Evolutionary conservation across 2,329 filamentous ascomycete genomes (phyloP), one percentile per base, ranked within the genome.

Genomic region (Ophiocordyceps camponoti-floridani): DNA sequence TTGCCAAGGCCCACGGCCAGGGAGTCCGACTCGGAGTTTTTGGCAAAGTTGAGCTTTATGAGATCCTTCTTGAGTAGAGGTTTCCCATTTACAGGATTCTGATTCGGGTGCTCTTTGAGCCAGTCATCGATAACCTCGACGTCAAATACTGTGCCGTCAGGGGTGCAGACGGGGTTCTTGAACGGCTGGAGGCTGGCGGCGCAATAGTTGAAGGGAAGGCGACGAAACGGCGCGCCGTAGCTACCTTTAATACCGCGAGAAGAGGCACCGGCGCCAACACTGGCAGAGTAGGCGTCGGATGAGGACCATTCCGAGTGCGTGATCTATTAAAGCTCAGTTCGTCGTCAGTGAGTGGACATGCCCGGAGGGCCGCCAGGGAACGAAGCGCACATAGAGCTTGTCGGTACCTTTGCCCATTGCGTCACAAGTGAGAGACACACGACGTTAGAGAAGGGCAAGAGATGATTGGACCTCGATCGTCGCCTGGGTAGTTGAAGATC

Each of bases 291-390:
- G 47, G 85, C 79, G 62, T 95, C 88, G 42, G 82, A 78, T 6
- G 87, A 94, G 8, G 86, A 81, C 91, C 91, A 98, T 70, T 98
- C 91, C 38, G 85, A 93, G 66, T 98, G 93, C 45, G 91, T 98
- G 57, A 98, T 98, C 61, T 67, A 45, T 27, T 28, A 2, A 3
- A 23, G 6, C 8, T 3, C 5, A n/a, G 35, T 19, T 13, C 12
- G 4, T 41, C 18, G 10, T 41, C 18, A 41, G 19, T 41, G 12
- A 9, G 18, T 4, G 13, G 5, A 41, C 13, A 26, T 13, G 5
- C 3, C 23, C 23, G 23, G 23, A 5, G 13, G 23, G 13, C 8
- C 12, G 19, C 9, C 2, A 30, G 9, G 14, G 31, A 10, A 27
- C 41, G 9, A 4, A 14, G 23, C 58, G 50, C 56, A 65, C 63